These are phyloP conservation scores for Rhizopogon salebrosus DNA, from an alignment of 768 basidiomycete genomes.

Conservation along the genomic window DNA sequence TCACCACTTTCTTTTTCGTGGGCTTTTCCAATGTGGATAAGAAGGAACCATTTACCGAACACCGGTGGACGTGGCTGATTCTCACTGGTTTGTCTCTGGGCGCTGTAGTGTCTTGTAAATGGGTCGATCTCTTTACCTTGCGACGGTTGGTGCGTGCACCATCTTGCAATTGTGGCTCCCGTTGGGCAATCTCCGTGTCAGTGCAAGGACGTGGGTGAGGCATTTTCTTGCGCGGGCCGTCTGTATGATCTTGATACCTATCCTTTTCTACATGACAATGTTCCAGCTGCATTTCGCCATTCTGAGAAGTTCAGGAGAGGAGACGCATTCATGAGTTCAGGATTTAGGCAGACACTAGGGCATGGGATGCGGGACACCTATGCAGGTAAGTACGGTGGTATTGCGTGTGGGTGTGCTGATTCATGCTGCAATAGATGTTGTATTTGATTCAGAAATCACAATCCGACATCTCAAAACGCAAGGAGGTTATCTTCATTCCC, in stretches of 20 bases:
- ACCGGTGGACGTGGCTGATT: conserved; percentile 93
- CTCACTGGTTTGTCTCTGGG: conserved; percentile 88
- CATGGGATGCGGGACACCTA: conserved; percentile 90
- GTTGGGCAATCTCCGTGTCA: conserved; percentile 79
- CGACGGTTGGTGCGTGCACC: conserved; percentile 85
- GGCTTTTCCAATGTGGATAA: conserved; percentile 92
- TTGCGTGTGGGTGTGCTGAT: neutral
- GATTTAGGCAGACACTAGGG: conserved; percentile 93
- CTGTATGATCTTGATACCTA: conserved; percentile 82
- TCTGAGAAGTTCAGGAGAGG: conserved; percentile 86
- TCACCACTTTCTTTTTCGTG: conserved; percentile 83
- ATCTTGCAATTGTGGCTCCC: conserved; percentile 84
- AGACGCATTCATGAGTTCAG: conserved; percentile 98
- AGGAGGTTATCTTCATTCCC: conserved; percentile 98
- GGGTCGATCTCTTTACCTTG: conserved; percentile 98
- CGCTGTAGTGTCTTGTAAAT: conserved; percentile 91
- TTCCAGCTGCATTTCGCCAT: conserved; percentile 94
- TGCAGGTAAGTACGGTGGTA: conserved; percentile 55
- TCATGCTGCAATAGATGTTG: conserved; percentile 54
- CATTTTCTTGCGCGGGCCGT: conserved; percentile 89
- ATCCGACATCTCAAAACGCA: conserved; percentile 95
- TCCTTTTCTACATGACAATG: conserved; percentile 93
- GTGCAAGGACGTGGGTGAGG: conserved; percentile 67
- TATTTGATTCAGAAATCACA: conserved; percentile 74
- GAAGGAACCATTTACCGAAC: conserved; percentile 76